Evolutionary conservation across 805 yeast species (phyloP), one percentile per base, ranked within the genome.

Genomic region (Wickerhamiella kazuoi): DNA sequence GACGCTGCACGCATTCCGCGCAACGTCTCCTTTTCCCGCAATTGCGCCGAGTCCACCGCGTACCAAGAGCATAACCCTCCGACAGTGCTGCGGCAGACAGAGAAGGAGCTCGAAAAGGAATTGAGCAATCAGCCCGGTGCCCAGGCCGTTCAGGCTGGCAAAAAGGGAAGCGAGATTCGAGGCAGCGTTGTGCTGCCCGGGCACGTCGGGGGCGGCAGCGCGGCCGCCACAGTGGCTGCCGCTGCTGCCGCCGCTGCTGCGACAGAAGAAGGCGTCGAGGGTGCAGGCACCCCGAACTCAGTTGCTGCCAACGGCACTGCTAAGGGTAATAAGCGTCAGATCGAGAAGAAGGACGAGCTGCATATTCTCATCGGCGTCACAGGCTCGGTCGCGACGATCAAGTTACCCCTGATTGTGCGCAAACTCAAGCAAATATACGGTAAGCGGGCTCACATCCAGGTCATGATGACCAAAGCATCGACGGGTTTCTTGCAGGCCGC

Each of bases 301-400:
- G 9, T 5, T 14, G 17, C 14, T 5, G 29, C 34, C 15, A 13
- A 15, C 14, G 9, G 26, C 7, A 19, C 15, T 13, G 38, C 9
- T 8, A 9, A 13, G 13, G 32, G 31, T 18, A 6, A 19, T 17
- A 38, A 34, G 38, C 21, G 29, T 3, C 24, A 36, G 9, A 34
- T 28, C 35, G 38, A 34, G 30, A 46, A 45, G 37, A 29, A 82
- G 54, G 79, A 76, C 34, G 86, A 84, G 53, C 67, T 82, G 41
- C 98, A 90, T 57, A 76, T 90, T 34, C 63, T 90, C 41, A 65
- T 90, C 33, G 98, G 93, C 16, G 93, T 93, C 16, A 82, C 97
- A 1, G 98, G 98, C 1, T 80, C 94, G 2, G 96, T 90, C 3
- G 98, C 98, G 4, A 82, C 97, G 2, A 83, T 90, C 46, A 90